Evolutionary conservation across 139 green algal species (phyloP).

Genomic region (Tetratostichococcus sp.): DNA sequence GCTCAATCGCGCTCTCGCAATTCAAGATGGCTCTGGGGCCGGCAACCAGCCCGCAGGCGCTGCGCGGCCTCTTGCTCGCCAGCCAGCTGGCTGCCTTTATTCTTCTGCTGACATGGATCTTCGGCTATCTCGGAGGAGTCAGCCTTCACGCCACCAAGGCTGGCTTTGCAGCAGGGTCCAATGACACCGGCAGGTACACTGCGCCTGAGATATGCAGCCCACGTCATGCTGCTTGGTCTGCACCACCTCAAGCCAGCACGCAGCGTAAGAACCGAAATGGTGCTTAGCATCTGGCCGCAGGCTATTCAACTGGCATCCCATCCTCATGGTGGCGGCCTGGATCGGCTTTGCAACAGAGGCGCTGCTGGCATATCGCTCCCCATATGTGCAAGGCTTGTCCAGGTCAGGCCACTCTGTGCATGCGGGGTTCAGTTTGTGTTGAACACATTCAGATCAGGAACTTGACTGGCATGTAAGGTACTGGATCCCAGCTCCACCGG

Average conservation of each 20-base stretch:
- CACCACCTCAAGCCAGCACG: too few species aligned
- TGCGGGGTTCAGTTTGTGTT: too few species aligned
- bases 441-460: too few species aligned
- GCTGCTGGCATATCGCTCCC: slow-evolving; percentile 49
- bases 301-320: slow-evolving; percentile 74
- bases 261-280: too few species aligned
- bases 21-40: too few species aligned
- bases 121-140: slow-evolving; percentile 23
- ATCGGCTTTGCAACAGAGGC: slow-evolving; percentile 58
- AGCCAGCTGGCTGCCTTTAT: slow-evolving; percentile 6
- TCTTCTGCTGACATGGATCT: slow-evolving; percentile 15
- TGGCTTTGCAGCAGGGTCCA: slow-evolving; percentile 4
- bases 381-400: slow-evolving; percentile 5
- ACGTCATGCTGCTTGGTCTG: too few species aligned
- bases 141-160: neutral
- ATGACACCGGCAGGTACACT: slow-evolving; percentile 33
- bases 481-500: too few species aligned
- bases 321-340: slow-evolving; percentile 60
- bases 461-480: too few species aligned
- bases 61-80: neutral
- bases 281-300: neutral
- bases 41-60: neutral
- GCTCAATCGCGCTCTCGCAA: too few species aligned
- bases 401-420: slow-evolving; percentile 13
- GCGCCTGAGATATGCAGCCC: too few species aligned